A percentile compares a stretch with the other conserved stretches of the same genome.
Evolutionary conservation across 2,329 filamentous ascomycete species (phyloP).

Genomic region (Aureobasidium mangrovei): DNA sequence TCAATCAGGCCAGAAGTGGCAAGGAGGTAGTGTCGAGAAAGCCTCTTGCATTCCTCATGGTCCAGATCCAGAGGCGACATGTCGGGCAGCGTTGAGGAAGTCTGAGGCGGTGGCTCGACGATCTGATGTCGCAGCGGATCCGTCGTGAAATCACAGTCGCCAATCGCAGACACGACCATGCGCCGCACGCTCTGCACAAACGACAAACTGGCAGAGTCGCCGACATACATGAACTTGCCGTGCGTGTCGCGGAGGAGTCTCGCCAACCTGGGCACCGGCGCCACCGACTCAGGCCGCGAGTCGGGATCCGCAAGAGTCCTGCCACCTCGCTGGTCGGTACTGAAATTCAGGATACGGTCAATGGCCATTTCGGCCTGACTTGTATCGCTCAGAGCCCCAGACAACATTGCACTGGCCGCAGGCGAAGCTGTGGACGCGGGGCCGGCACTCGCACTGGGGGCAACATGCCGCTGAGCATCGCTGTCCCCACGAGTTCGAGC

Average conservation of each 20-base stretch:
- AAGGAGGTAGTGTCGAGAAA: conserved; percentile 37
- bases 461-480: not conserved
- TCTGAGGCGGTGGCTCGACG: conserved; percentile 1
- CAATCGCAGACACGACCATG: conserved; percentile 30
- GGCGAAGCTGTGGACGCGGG: not conserved
- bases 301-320: not conserved
- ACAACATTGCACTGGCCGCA: conserved; percentile 16
- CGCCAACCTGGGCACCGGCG: conserved; percentile 35
- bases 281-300: conserved; percentile 23
- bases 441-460: not conserved
- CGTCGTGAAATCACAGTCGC: conserved; percentile 14
- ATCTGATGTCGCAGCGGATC: conserved; percentile 12
- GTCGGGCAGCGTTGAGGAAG: not conserved
- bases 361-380: conserved; percentile 4
- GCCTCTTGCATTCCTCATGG: conserved; percentile 32
- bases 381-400: conserved; percentile 22
- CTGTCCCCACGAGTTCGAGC: not conserved
- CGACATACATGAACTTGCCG: conserved; percentile 47
- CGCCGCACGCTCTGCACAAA: conserved; percentile 46
- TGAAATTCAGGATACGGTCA: conserved; percentile 21
- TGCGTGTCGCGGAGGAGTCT: conserved; percentile 44
- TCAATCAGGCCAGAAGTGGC: conserved; percentile 42
- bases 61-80: conserved; percentile 22
- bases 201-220: conserved; percentile 45
- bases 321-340: conserved; percentile 24